Conservation (phyloP, 73 alveolate genomes). For the Tetrahymena elliotti region DNA sequence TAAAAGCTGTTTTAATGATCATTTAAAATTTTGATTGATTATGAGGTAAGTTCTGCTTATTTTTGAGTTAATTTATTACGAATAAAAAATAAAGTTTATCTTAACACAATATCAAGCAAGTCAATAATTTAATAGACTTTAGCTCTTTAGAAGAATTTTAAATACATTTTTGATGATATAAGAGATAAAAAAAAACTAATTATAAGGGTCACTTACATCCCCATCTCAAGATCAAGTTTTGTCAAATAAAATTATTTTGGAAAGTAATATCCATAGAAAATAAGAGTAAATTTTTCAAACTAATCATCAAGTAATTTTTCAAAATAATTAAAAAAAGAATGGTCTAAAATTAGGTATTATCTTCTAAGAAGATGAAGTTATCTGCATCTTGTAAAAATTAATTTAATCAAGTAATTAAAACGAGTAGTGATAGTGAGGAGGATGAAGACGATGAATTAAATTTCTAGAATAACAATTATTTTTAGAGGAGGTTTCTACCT, state of each 20-base stretch:
- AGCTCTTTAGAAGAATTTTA: neutral
- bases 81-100: neutral
- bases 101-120: neutral
- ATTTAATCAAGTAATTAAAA: neutral
- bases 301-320: neutral
- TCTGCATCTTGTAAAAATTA: neutral
- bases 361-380: no score
- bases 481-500: neutral
- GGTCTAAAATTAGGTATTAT: no score
- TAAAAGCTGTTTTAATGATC: neutral
- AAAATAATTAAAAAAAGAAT: no score
- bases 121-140: neutral
- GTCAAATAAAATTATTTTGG: neutral
- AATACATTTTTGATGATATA: neutral
- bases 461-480: neutral
- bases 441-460: neutral
- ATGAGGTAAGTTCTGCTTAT: neutral
- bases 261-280: neutral
- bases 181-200: neutral
- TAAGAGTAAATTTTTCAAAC: neutral
- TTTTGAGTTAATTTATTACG: neutral
- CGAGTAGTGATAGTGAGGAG: neutral
- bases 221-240: neutral
- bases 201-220: neutral
- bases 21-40: no score